Conservation (phyloP, 108 stramenopile species). For the Nitzschia sp. region DNA sequence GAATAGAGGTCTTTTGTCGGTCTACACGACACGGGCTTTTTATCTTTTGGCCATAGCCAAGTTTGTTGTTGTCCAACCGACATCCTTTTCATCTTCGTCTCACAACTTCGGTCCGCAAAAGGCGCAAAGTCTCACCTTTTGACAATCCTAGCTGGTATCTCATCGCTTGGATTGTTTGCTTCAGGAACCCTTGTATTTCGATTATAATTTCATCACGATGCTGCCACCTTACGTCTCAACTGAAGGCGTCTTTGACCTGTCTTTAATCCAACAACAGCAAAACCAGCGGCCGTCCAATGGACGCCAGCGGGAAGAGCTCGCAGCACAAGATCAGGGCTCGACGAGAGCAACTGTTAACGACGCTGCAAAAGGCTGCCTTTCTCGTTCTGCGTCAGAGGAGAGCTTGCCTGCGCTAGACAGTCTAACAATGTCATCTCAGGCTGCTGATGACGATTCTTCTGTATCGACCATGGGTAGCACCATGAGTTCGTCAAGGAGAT, state of each 20-base stretch:
- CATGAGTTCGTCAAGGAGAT: neutral
- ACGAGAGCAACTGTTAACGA: neutral
- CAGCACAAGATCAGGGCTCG: neutral
- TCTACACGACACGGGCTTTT: no score
- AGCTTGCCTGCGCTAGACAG: constrained; percentile 1
- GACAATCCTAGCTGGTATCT: no score
- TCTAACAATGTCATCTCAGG: neutral
- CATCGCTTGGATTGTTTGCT: no score
- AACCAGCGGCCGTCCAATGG: neutral
- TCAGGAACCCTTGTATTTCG: no score
- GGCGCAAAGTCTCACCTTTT: no score
- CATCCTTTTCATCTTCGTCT: no score
- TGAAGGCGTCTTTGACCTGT: neutral
- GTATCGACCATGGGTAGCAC: constrained; percentile 19
- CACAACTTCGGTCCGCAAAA: no score
- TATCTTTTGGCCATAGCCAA: no score
- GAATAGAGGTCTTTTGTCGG: no score
- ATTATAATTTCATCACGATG: neutral
- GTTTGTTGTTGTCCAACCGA: no score
- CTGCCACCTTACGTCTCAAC: neutral
- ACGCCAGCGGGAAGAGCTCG: neutral
- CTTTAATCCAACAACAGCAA: neutral
- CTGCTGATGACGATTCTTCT: constrained; percentile 18
- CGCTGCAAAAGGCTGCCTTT: constrained; percentile 4
- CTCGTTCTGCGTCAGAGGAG: neutral